Conservation (phyloP, 352 stramenopile species). For the Globisporangium cylindrosporum region DNA sequence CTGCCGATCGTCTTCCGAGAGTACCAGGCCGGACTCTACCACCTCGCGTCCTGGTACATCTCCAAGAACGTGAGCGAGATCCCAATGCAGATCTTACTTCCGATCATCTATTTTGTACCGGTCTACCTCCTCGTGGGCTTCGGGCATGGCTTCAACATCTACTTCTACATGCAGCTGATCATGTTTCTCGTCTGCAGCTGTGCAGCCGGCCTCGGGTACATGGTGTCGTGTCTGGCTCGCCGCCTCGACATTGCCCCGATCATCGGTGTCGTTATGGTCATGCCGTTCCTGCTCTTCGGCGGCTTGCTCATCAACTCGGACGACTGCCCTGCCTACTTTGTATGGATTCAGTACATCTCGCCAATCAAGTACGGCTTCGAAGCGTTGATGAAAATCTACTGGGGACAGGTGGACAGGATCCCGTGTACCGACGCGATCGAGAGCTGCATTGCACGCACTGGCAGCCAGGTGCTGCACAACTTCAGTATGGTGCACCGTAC, state of each 20-base stretch:
- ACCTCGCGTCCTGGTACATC: conserved; percentile 41
- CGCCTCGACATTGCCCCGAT: conserved; percentile 32
- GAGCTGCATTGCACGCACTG: no score
- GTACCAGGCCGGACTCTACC: conserved; percentile 35
- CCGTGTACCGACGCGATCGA: conserved; percentile 20
- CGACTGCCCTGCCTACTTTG: conserved; percentile 3
- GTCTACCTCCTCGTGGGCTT: conserved; percentile 45
- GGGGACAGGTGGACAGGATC: conserved; percentile 31
- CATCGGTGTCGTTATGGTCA: conserved; percentile 31
- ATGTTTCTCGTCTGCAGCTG: conserved; percentile 35
- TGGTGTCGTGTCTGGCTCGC: conserved; percentile 35
- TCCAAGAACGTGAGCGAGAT: conserved; percentile 56
- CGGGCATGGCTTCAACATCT: conserved; percentile 29
- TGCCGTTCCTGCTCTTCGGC: conserved; percentile 46
- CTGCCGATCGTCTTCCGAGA: conserved; percentile 42
- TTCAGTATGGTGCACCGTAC: no score
- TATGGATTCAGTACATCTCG: conserved; percentile 45
- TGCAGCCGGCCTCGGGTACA: conserved; percentile 34
- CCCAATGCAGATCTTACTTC: conserved; percentile 38
- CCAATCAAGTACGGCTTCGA: conserved; percentile 49
- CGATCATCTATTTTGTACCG: conserved; percentile 36
- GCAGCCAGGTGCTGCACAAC: no score
- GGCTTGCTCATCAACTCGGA: conserved; percentile 43
- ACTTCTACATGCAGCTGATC: conserved; percentile 33
- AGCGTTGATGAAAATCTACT: conserved; percentile 51